Conservation (phyloP, 768 basidiomycete species). For the Russula sp. region DNA sequence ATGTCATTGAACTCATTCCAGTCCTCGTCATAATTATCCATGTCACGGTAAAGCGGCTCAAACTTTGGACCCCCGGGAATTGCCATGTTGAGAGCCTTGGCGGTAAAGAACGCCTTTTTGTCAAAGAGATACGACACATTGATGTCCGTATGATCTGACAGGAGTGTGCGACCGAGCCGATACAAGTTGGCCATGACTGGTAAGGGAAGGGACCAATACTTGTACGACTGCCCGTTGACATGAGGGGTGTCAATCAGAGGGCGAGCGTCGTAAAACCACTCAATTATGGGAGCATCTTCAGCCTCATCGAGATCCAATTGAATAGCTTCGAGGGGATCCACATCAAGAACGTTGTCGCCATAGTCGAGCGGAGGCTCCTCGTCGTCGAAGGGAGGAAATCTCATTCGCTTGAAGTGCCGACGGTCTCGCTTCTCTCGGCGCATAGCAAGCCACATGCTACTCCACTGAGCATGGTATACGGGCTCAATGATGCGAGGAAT, state of each 20-base stretch:
- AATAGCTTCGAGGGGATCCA: conserved; percentile 96
- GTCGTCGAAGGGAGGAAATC: conserved; percentile 98
- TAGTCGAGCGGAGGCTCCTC: conserved; percentile 99
- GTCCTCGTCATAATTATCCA: conserved; percentile 97
- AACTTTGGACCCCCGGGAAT: conserved; percentile 99
- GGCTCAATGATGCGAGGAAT: conserved; percentile 96
- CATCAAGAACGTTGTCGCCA: conserved; percentile 97
- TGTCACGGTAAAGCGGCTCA: conserved; percentile 93
- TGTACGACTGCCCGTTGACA: conserved; percentile 91
- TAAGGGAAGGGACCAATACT: conserved; percentile 87
- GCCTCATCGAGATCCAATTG: conserved; percentile 91
- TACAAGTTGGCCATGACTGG: conserved; percentile 96
- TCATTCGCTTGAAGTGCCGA: conserved; percentile 98
- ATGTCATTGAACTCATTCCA: conserved; percentile 99
- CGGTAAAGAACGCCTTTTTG: conserved; percentile 96
- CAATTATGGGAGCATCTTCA: conserved; percentile 85
- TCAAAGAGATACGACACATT: conserved; percentile 95
- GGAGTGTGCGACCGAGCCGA: conserved; percentile 85
- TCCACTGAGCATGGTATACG: conserved; percentile 98
- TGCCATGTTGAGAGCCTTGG: conserved; percentile 94
- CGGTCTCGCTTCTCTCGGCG: conserved; percentile 96
- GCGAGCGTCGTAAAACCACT: conserved; percentile 99
- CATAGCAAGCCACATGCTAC: conserved; percentile 99
- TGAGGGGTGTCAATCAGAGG: conserved; percentile 84
- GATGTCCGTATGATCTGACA: conserved; percentile 87